phyloP scores from a whole-genome alignment of 2,329 filamentous ascomycete genomes.

The Aspergillus sclerotialis region DNA sequence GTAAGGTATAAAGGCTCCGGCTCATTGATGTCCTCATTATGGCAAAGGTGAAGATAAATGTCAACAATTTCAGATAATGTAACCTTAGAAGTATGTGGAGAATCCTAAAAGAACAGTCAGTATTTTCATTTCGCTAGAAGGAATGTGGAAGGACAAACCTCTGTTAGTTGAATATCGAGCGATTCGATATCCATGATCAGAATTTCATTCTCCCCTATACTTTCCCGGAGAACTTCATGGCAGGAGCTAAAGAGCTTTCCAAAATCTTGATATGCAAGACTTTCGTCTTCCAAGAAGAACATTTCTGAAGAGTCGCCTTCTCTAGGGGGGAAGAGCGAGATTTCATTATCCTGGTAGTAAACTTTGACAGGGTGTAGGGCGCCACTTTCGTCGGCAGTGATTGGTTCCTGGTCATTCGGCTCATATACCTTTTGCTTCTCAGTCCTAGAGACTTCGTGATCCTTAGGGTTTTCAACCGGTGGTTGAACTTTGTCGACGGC shows the following conservation, averaged over 20 bases:
- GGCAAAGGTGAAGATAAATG: constrained; percentile 52
- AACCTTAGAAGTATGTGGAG: constrained; percentile 40
- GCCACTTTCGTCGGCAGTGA: constrained; percentile 7
- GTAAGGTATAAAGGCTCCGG: constrained; percentile 53
- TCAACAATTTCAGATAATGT: constrained; percentile 53
- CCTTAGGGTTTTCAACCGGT: constrained; percentile 6
- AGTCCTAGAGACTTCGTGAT: constrained; percentile 2
- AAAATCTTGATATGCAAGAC: constrained; percentile 47
- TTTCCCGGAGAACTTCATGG: constrained; percentile 48
- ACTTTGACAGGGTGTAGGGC: constrained; percentile 44
- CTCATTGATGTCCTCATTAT: constrained; percentile 50
- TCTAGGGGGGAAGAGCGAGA: constrained; percentile 52
- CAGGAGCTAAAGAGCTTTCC: constrained; percentile 51
- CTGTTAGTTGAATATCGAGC: constrained; percentile 50
- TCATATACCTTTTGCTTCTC: constrained; percentile 5
- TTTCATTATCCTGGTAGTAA: constrained; percentile 49
- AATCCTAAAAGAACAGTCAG: constrained; percentile 40
- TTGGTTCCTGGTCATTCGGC: constrained; percentile 5
- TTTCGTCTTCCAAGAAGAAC: constrained; percentile 52
- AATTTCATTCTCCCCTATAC: constrained; percentile 51
- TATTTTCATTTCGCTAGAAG: constrained; percentile 4
- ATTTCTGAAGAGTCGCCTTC: constrained; percentile 47
- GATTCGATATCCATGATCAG: constrained; percentile 50
- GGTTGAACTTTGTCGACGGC: constrained; percentile 8
- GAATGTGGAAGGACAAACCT: constrained; percentile 40